Conservation (phyloP, 441 rosid genomes). For the Brassica hybrid region DNA sequence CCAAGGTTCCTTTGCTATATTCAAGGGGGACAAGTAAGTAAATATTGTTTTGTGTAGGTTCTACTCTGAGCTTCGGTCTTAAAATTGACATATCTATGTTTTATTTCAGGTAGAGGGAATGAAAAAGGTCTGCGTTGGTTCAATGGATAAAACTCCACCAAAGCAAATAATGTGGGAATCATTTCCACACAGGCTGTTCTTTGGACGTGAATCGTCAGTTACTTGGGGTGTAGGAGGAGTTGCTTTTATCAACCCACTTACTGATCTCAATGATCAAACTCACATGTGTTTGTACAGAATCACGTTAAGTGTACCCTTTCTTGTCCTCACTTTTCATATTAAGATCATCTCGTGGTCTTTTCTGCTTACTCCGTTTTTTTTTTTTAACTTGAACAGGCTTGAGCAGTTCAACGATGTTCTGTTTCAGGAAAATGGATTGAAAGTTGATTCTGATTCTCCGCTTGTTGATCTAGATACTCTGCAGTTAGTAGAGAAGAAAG, state of each 20-base stretch:
- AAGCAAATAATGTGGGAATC: constrained; percentile 76
- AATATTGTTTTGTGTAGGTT: neutral
- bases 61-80: neutral
- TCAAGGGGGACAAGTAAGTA: constrained; percentile 83
- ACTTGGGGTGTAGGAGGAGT: constrained; percentile 82
- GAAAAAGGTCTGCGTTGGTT: constrained; percentile 72
- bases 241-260: constrained; percentile 78
- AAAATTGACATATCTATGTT: constrained; percentile 6
- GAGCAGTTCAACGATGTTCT: constrained; percentile 96
- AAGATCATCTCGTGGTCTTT: constrained; percentile 4
- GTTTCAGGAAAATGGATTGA: constrained; percentile 67
- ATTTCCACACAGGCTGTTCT: constrained; percentile 75
- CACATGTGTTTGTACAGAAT: constrained; percentile 77
- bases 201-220: constrained; percentile 64
- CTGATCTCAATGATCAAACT: constrained; percentile 50
- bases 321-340: constrained; percentile 9
- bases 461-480: constrained; percentile 61
- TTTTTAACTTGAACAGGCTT: constrained; percentile 54
- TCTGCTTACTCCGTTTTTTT: constrained; percentile 3
- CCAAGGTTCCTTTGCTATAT: constrained; percentile 87
- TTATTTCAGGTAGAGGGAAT: constrained; percentile 72
- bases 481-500: constrained; percentile 46
- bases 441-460: constrained; percentile 50
- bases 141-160: constrained; percentile 72
- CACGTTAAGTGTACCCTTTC: constrained; percentile 60